Base-by-base conservation (phyloP, 257 asterid genomes). In the Fraxinus quadrangulata region DNA sequence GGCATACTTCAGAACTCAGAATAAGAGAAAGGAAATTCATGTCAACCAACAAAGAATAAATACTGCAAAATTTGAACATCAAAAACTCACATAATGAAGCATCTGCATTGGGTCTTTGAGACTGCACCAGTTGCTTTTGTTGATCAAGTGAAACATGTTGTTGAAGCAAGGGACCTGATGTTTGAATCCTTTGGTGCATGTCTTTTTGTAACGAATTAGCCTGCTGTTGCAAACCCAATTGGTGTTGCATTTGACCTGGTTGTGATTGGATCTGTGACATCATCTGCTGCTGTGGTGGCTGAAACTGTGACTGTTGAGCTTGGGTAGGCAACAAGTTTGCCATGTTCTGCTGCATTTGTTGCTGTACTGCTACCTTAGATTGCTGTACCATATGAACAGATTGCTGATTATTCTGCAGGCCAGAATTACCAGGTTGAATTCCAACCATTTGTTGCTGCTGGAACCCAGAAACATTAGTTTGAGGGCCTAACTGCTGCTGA, bases 371-470 rank as follows among this genome's bases (percentile, higher is more conserved):
- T 80, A 84, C 93, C 84, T 91, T 95, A 54, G 96, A 71, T 70
- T 91, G 98, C 80, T 87, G 97, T 78, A 90, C 77, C 93, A 90
- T 84, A 82, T 90, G 91, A 73, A 84, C 85, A 74, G 92, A 79
- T 66, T 88, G 98, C 87, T 92, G 98, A 86, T 83, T 88, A 83
- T 83, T 42, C 77, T 84, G 86, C 86, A 93, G 80, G 85, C 87
- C 86, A 72, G 97, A 76, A 87, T 78, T 86, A 72, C 90, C 91
- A 82, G 93, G 80, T 81, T 93, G 98, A 70, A 84, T 82, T 73
- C 98, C 99, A 85, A 83, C 87, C 90, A 92, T 79, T 86, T 91
- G 90, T 77, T 90, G 97, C 88, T 89, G 97, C 78, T 90, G 97
- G 81, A 89, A 91, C 78, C 97, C 96, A 85, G 94, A 78, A 77